These are phyloP conservation scores for Nemania bipapillata DNA, from an alignment of 2,329 filamentous ascomycete species.

Conservation along the genomic window DNA sequence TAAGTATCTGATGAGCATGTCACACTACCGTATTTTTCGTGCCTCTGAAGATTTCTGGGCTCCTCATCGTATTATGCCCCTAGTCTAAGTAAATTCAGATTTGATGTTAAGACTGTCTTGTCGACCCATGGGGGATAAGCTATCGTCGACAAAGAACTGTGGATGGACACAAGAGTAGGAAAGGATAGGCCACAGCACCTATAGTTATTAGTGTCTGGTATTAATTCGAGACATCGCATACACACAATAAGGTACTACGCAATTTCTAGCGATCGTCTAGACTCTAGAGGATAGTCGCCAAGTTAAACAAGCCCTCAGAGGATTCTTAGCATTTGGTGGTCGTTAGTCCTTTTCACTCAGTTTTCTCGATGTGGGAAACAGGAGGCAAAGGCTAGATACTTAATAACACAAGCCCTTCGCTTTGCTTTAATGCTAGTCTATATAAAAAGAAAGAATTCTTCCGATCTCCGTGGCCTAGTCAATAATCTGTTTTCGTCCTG, in stretches of 20 bases:
- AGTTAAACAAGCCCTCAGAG: neutral
- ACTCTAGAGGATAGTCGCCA: neutral
- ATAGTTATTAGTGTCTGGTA: neutral
- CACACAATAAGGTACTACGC: too few relatives aligned
- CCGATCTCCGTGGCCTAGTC: too few relatives aligned
- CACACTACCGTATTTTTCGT: neutral
- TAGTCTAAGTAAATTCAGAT: neutral
- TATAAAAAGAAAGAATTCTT: too few relatives aligned
- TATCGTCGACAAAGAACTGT: neutral
- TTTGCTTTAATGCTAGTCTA: too few relatives aligned
- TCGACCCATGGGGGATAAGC: neutral
- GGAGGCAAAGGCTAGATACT: neutral
- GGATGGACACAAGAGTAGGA: neutral
- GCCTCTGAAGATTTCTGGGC: neutral
- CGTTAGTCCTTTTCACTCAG: neutral
- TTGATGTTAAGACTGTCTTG: neutral
- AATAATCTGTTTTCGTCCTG: too few relatives aligned
- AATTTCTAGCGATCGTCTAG: neutral
- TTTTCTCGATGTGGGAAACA: neutral
- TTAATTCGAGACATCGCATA: neutral
- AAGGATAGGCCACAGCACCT: neutral
- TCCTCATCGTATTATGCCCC: neutral
- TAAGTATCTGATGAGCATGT: constrained; percentile 18
- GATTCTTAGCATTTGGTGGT: too few relatives aligned
- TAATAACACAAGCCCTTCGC: too few relatives aligned